Conservation (phyloP, 768 basidiomycete species). For the Wakefieldia striispora region DNA sequence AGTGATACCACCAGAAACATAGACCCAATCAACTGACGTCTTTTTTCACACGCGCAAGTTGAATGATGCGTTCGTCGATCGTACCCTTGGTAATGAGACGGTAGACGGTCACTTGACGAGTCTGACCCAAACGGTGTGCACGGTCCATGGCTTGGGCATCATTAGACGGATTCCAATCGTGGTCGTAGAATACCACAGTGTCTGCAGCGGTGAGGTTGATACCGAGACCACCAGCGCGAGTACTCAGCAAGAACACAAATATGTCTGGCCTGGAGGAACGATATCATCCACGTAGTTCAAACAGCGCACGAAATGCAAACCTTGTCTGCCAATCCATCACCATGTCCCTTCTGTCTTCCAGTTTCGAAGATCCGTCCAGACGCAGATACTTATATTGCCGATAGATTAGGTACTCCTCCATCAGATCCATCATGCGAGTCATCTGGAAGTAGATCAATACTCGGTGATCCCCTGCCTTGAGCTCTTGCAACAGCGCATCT, state of each 20-base stretch:
- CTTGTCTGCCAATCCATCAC: conserved; percentile 99
- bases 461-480: conserved; percentile 91
- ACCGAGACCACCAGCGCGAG: conserved; percentile 93
- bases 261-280: conserved; percentile 63
- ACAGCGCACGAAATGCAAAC: conserved; percentile 40
- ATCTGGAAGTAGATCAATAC: conserved; percentile 99
- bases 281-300: neutral
- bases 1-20: neutral
- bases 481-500: conserved; percentile 84
- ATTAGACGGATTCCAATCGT: conserved; percentile 77
- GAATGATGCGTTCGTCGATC: conserved; percentile 96
- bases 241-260: conserved; percentile 90
- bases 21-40: conserved; percentile 53
- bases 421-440: conserved; percentile 99
- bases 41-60: conserved; percentile 95
- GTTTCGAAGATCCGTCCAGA: conserved; percentile 89
- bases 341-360: conserved; percentile 98
- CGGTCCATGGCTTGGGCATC: conserved; percentile 99
- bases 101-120: conserved; percentile 95
- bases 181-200: conserved; percentile 27
- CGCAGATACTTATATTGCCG: conserved; percentile 95
- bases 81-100: conserved; percentile 91
- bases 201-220: conserved; percentile 87
- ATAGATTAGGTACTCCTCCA: conserved; percentile 98
- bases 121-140: conserved; percentile 94